Evolutionary conservation across 75 land plant species (phyloP), one percentile per base, ranked within the genome.

Genomic region (Isoetes taiwanensis): DNA sequence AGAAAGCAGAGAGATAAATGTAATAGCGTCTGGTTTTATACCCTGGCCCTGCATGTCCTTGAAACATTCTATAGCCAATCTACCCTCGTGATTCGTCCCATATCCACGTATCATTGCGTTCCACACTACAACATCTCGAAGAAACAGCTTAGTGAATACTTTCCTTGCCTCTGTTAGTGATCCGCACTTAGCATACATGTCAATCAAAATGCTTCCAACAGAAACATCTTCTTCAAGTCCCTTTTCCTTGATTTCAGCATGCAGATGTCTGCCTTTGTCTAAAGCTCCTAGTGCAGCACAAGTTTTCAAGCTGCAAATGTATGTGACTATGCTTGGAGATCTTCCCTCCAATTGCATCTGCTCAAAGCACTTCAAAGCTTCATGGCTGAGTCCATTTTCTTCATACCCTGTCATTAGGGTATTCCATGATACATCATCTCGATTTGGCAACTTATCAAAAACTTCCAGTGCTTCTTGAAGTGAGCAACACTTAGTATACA

Each of bases 181-280:
- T 20, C 67, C 67, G 37, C 73, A 70, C 30, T 70, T 64, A 2
- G 66, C 67, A 40, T 70, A 70, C 73, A 70, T 70, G 62, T 70
- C 61, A 16, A 70, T 28, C 12, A 64, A 34, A 19, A 64, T 67
- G 42, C 60, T 70, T 9, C 55, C 55, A 0, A 64, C 73, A 32
- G 32, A 56, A n/a, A 59, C 20, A 1, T 70, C 41, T 10, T 17
- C 39, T 4, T 62, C 41, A 17, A 57, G 35, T 16, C 34, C 31
- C 16, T 48, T 41, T 28, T 70, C 63, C 0, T 30, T 3, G 10
- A 40, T 40, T 46, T 46, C 41, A 1, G 28, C 25, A 39, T 70
- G 72, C n/a, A 63, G 12, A 31, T 46, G 35, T 39, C 37, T 70
- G 19, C 71, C 66, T 37, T 28, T 39, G 23, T 27, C 34, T 0